A percentile compares a stretch with the other conserved stretches of the same genome.
Conservation (phyloP, 257 asterid genomes). For the Penstemon barbatus region DNA sequence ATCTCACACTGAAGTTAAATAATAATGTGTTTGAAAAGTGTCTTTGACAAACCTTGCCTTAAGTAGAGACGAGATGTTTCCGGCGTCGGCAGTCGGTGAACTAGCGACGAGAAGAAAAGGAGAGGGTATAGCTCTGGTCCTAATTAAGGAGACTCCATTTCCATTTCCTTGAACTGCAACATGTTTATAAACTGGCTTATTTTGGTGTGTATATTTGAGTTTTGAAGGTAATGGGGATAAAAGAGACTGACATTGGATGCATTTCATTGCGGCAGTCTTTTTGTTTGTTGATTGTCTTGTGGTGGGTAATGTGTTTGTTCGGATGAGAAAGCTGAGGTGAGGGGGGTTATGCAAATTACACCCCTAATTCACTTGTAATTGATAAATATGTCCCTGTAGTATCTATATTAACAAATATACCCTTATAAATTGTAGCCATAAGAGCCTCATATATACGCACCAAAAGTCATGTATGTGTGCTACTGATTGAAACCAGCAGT, state of each 20-base stretch:
- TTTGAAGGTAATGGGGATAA: constrained; percentile 18
- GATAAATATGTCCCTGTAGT: too few species aligned
- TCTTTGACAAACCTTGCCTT: constrained; percentile 41
- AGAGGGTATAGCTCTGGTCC: constrained; percentile 28
- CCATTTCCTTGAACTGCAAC: neutral
- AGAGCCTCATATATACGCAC: too few species aligned
- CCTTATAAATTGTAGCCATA: too few species aligned
- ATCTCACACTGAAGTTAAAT: too few species aligned
- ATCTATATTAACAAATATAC: too few species aligned
- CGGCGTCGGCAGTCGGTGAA: constrained; percentile 35
- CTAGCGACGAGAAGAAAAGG: constrained; percentile 24
- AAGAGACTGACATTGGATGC: constrained; percentile 26
- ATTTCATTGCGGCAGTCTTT: constrained; percentile 26
- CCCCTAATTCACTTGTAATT: too few species aligned
- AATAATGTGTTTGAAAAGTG: too few species aligned
- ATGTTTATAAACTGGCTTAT: neutral
- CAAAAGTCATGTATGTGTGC: too few species aligned
- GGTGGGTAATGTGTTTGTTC: neutral
- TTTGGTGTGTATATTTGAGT: constrained; percentile 10
- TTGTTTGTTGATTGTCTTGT: neutral
- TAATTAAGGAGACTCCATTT: neutral
- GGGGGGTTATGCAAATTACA: too few species aligned
- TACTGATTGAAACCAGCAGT: too few species aligned
- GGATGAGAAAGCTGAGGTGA: neutral
- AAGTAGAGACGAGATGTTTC: constrained; percentile 46